A percentile compares a stretch with the other conserved stretches of the same genome.
Evolutionary conservation across 345 rosid genomes (phyloP).

Genomic region (Noccaea caerulescens): DNA sequence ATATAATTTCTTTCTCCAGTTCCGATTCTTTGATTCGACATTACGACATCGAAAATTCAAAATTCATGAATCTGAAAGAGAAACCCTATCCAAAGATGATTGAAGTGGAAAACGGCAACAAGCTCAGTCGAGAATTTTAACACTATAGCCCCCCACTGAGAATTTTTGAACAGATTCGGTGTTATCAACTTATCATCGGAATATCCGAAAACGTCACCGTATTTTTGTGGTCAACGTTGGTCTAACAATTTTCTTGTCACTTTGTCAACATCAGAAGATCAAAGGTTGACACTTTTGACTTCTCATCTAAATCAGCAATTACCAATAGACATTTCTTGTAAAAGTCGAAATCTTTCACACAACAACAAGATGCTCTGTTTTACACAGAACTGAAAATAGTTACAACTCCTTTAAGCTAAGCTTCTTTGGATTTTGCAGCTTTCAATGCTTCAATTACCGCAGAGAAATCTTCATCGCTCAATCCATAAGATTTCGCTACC

Average conservation of each 20-base stretch:
- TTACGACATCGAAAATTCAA: neutral
- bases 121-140: constrained; percentile 28
- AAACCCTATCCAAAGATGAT: constrained; percentile 33
- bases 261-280: constrained; percentile 26
- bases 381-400: neutral
- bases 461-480: constrained; percentile 85
- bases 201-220: constrained; percentile 15
- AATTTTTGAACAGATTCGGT: constrained; percentile 31
- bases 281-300: constrained; percentile 33
- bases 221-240: constrained; percentile 12
- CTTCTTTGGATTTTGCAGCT: constrained; percentile 45
- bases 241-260: constrained; percentile 20
- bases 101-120: constrained; percentile 31
- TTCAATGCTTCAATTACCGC: constrained; percentile 89
- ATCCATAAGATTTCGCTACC: constrained; percentile 81
- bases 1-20: neutral
- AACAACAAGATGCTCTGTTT: neutral
- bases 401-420: constrained; percentile 3
- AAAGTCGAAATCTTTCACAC: constrained; percentile 29
- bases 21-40: neutral
- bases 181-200: constrained; percentile 38
- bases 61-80: constrained; percentile 23
- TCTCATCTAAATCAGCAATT: constrained; percentile 8
- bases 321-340: neutral
- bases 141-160: constrained; percentile 17